phyloP scores from a whole-genome alignment of 306 rosid genomes.

The Phaseolus lunatus region DNA sequence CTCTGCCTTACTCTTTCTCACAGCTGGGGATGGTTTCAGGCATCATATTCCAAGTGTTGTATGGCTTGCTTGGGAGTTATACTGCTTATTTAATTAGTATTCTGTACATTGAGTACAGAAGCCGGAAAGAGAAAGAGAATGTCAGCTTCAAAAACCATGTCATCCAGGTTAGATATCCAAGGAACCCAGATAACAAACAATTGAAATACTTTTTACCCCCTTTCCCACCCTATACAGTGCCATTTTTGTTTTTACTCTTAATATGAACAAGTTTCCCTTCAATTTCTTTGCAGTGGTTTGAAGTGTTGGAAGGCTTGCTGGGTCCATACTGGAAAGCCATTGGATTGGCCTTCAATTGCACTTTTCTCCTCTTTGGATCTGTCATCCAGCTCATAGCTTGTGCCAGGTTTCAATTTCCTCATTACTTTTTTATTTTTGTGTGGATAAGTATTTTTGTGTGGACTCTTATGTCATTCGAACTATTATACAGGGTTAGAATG shows the following conservation, averaged over 20 bases:
- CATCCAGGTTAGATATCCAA: conserved; percentile 66
- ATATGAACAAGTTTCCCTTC: not conserved
- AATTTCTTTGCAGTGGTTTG: conserved; percentile 71
- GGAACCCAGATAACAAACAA: not conserved
- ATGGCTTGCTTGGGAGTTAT: conserved; percentile 87
- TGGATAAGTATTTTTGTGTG: not conserved
- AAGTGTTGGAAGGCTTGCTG: conserved; percentile 83
- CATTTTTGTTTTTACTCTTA: conserved; percentile 13
- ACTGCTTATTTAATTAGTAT: conserved; percentile 84
- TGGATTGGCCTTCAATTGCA: conserved; percentile 89
- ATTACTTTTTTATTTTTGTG: not conserved
- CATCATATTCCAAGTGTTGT: conserved; percentile 69
- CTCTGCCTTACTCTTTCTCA: conserved; percentile 88
- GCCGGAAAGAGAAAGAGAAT: conserved; percentile 79
- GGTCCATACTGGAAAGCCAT: conserved; percentile 88
- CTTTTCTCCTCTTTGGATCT: conserved; percentile 89
- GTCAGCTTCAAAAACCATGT: conserved; percentile 89
- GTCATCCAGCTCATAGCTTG: conserved; percentile 93
- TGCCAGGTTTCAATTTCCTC: conserved; percentile 66
- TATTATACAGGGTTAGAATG: not conserved
- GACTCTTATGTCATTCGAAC: not conserved
- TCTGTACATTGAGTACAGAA: conserved; percentile 83
- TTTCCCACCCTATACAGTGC: not conserved
- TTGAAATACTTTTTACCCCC: not conserved
- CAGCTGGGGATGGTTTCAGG: conserved; percentile 87